Percentiles rank a stretch among this genome's conserved stretches.
These are phyloP conservation scores for Trichophyton benhamiae DNA, from an alignment of 2,329 filamentous ascomycete species.

Conservation along the genomic window DNA sequence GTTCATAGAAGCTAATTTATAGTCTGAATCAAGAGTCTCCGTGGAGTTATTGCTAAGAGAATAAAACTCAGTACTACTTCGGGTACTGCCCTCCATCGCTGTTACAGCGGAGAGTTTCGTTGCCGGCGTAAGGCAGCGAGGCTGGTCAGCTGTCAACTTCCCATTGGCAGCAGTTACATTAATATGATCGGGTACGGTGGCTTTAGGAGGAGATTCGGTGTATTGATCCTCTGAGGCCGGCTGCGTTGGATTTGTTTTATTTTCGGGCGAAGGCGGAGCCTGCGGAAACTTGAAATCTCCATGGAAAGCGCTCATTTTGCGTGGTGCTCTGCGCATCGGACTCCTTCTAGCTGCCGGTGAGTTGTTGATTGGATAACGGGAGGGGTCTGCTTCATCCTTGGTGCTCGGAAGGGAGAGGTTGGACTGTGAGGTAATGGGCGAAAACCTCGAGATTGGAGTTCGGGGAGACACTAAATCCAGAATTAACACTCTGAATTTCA, in stretches of 20 bases:
- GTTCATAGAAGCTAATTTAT: conserved; percentile 41
- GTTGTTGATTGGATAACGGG: conserved; percentile 10
- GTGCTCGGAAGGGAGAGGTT: conserved; percentile 19
- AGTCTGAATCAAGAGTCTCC: conserved; percentile 86
- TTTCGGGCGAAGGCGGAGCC: conserved; percentile 23
- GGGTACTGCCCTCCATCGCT: conserved; percentile 54
- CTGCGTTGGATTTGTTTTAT: background rate
- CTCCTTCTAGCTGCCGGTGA: conserved; percentile 20
- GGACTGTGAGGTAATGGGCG: conserved; percentile 22
- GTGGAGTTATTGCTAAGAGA: conserved; percentile 89
- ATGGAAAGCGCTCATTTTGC: background rate
- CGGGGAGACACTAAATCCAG: conserved; percentile 20
- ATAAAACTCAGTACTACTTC: conserved; percentile 91
- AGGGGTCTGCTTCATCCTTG: conserved; percentile 24
- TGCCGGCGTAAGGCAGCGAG: conserved; percentile 27
- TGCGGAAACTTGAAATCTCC: conserved; percentile 47
- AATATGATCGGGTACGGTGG: conserved; percentile 14
- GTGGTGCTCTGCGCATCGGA: conserved; percentile 7
- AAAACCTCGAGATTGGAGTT: conserved; percentile 23
- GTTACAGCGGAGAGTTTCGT: conserved; percentile 37
- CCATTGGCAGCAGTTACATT: conserved; percentile 18
- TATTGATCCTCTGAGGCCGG: background rate
- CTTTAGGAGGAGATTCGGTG: background rate
- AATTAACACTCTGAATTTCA: background rate
- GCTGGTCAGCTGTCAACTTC: conserved; percentile 22